These are phyloP conservation scores for Mycena maculata DNA, from an alignment of 768 basidiomycete species.

Conservation along the genomic window DNA sequence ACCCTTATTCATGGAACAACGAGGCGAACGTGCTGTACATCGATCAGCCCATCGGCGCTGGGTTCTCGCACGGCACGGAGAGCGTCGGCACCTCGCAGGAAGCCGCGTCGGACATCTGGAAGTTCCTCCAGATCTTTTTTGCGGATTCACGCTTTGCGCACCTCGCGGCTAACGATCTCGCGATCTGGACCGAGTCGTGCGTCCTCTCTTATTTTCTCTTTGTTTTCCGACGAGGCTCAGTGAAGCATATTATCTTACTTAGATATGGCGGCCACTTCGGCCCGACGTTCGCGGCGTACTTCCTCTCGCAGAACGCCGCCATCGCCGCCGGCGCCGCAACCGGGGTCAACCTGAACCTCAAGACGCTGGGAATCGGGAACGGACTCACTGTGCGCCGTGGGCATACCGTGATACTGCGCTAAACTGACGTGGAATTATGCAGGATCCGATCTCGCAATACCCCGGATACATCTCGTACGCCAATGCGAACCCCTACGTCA, in stretches of 20 bases:
- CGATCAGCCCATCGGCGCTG: constrained; percentile 72
- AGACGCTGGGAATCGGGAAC: constrained; percentile 71
- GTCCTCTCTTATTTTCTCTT: constrained; percentile 23
- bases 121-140: constrained; percentile 72
- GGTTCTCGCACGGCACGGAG: constrained; percentile 68
- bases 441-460: constrained; percentile 64
- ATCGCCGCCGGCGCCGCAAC: constrained; percentile 58
- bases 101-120: constrained; percentile 71
- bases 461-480: constrained; percentile 70
- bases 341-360: constrained; percentile 67
- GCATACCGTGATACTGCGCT: background rate
- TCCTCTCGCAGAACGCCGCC: constrained; percentile 69
- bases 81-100: constrained; percentile 62
- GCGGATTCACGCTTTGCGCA: constrained; percentile 64
- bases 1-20: constrained; percentile 68
- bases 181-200: constrained; percentile 74
- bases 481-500: constrained; percentile 61
- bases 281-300: constrained; percentile 73
- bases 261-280: constrained; percentile 82
- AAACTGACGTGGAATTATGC: background rate
- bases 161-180: constrained; percentile 58
- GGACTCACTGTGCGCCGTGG: constrained; percentile 63
- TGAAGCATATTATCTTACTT: too few relatives aligned
- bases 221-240: too few relatives aligned
- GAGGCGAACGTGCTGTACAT: constrained; percentile 69